Conservation (phyloP, 2,329 filamentous ascomycete genomes). For the Cytospora mali region DNA sequence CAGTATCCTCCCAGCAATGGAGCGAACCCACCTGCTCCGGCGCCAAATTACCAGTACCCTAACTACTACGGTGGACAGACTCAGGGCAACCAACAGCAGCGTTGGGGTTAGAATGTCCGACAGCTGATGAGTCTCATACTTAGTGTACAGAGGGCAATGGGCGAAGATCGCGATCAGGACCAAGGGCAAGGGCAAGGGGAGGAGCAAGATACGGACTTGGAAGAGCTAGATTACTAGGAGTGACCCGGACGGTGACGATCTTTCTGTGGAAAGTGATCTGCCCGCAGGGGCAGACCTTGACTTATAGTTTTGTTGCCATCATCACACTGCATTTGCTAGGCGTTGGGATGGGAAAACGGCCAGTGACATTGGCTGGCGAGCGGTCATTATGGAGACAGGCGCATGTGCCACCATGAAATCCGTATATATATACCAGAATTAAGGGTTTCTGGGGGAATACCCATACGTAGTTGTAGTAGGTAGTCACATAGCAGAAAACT, state of each 20-base stretch:
- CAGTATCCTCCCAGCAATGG: constrained; percentile 24
- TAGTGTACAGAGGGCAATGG: constrained; percentile 3
- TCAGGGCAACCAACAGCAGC: constrained; percentile 27
- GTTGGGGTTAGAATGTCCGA: constrained; percentile 25
- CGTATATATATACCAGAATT: not conserved
- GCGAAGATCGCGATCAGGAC: not conserved
- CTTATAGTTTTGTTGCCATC: not conserved
- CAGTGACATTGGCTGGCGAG: not conserved
- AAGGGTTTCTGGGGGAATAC: not conserved
- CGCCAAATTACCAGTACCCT: constrained; percentile 25
- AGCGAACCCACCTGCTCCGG: constrained; percentile 17
- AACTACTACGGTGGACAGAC: constrained; percentile 28
- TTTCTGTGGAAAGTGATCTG: not conserved
- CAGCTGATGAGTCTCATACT: constrained; percentile 12
- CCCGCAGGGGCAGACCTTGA: not conserved
- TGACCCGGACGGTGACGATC: not conserved
- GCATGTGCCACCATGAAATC: too few species aligned
- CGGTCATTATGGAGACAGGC: not conserved
- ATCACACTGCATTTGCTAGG: constrained; percentile 11
- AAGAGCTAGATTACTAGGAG: not conserved
- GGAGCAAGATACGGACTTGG: constrained; percentile 2
- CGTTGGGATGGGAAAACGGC: constrained; percentile 1
- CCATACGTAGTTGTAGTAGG: not conserved
- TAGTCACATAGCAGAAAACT: not conserved
- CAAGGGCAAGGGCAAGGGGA: not conserved